Evolutionary conservation across 2,329 filamentous ascomycete species (phyloP), one percentile per base, ranked within the genome.

Genomic region (Phaeophleospora eucalypticola): DNA sequence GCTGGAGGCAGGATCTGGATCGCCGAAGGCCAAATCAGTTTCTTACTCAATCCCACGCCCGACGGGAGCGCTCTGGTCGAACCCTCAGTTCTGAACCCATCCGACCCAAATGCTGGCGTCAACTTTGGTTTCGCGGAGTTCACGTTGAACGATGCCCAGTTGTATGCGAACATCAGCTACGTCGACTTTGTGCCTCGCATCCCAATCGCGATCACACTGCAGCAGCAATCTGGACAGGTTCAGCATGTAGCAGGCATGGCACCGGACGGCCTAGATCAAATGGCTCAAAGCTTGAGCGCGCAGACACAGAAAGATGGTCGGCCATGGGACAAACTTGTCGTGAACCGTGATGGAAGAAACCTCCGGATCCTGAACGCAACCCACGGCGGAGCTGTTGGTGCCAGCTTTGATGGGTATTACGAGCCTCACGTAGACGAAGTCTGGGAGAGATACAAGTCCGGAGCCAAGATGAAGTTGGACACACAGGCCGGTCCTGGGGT

Each of bases 251-350:
- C 63, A 69, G 85, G 85, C 1, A 80, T 86, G 70, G 65, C 73
- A 0, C 55, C 74, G 0, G 68, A 81, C 55, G 83, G 83, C 1
- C 70, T 87, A 3, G 72, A 78, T 41, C 68, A 63, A 18, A 68
- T 88, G 33, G 80, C 78, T 48, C 66, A 71, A 1, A 75, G 68
- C 1, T 67, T 89, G 16, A 67, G 67, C 19, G 70, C 71, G 9
- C 84, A 88, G 63, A 68, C 78, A 2, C 52, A 60, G 3, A 66
- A 63, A 19, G 84, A 88, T 56, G 73, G 76, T 2, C 67, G 72
- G 40, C 78, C 78, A 0, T 89, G 84, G 85, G 76, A 82, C 54
- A 74, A 80, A 56, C 73, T 87, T 34, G 69, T 81, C 39, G 70
- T 80, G 40, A 64, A 59, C 32, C 57, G 61, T 27, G 56, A 65